Evolutionary conservation across 768 basidiomycete species (phyloP).

Genomic region (Tricholoma bakamatsutake): DNA sequence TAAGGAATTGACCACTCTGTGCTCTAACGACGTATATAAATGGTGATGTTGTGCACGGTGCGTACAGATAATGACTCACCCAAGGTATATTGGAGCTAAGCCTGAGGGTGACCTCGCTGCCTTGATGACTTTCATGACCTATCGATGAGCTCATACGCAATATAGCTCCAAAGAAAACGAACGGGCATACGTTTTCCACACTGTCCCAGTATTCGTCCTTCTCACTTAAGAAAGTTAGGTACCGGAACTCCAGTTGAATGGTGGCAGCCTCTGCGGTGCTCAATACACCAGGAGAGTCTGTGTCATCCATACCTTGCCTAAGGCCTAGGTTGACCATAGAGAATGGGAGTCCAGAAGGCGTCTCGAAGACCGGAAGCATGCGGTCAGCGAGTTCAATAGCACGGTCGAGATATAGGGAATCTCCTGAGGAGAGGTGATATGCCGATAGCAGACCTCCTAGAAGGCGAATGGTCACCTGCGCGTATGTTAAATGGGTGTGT

Average conservation of each 20-base stretch:
- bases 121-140: conserved; percentile 69
- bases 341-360: conserved; percentile 73
- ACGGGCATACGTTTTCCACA: conserved; percentile 54
- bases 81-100: conserved; percentile 79
- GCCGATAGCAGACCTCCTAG: conserved; percentile 88
- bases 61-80: conserved; percentile 34
- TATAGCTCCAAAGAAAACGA: not conserved
- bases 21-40: conserved; percentile 19
- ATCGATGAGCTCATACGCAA: not conserved
- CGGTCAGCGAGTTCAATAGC: conserved; percentile 83
- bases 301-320: conserved; percentile 56
- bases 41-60: no score
- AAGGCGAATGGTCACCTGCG: conserved; percentile 86
- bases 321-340: conserved; percentile 69
- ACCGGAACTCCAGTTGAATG: conserved; percentile 86
- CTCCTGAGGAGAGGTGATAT: conserved; percentile 71
- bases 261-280: conserved; percentile 85
- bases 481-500: not conserved
- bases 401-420: conserved; percentile 66
- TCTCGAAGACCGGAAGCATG: conserved; percentile 77
- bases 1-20: conserved; percentile 41
- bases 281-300: conserved; percentile 52
- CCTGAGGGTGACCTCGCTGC: conserved; percentile 54
- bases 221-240: conserved; percentile 72
- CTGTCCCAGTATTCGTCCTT: conserved; percentile 81